phyloP scores from a whole-genome alignment of 768 basidiomycete species.

The Hypholoma fasciculare region DNA sequence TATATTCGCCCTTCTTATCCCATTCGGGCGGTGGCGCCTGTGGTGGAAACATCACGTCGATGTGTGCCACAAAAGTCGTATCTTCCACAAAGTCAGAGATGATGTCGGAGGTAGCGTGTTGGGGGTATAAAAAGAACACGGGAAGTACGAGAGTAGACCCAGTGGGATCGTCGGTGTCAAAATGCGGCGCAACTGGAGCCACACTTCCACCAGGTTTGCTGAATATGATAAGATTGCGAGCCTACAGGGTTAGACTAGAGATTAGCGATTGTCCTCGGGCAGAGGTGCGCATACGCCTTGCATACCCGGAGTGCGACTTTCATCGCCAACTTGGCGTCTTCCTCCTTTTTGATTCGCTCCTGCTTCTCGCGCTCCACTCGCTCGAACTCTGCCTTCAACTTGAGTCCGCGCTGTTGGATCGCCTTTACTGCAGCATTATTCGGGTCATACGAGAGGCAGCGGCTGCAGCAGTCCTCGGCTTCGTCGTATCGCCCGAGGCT shows the following conservation, averaged over 20 bases:
- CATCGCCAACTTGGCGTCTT: slow-evolving; percentile 54
- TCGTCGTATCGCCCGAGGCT: slow-evolving; percentile 77
- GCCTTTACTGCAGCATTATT: slow-evolving; percentile 53
- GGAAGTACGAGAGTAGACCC: slow-evolving; percentile 72
- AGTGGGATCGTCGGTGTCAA: slow-evolving; percentile 65
- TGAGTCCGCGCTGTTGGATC: slow-evolving; percentile 47
- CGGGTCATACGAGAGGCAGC: slow-evolving; percentile 62
- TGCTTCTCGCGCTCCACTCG: slow-evolving; percentile 48
- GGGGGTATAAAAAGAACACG: slow-evolving; percentile 92
- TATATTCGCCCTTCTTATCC: slow-evolving; percentile 75
- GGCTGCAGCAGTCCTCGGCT: slow-evolving; percentile 77
- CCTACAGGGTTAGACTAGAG: slow-evolving; percentile 38
- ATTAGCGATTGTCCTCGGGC: slow-evolving; percentile 1
- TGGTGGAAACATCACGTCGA: slow-evolving; percentile 83
- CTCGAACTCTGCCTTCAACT: slow-evolving; percentile 49
- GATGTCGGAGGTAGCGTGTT: slow-evolving; percentile 85
- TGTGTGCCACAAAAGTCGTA: slow-evolving; percentile 76
- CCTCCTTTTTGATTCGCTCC: slow-evolving; percentile 48
- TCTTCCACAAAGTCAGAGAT: slow-evolving; percentile 85
- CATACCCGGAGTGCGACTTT: slow-evolving; percentile 66
- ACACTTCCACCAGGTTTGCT: slow-evolving; percentile 51
- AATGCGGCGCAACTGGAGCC: slow-evolving; percentile 63
- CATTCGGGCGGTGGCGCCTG: slow-evolving; percentile 64
- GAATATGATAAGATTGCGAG: slow-evolving; percentile 67
- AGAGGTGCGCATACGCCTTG: neutral